Base-by-base conservation (phyloP, 2,329 filamentous ascomycete species). In the Aspergillus proliferans region DNA sequence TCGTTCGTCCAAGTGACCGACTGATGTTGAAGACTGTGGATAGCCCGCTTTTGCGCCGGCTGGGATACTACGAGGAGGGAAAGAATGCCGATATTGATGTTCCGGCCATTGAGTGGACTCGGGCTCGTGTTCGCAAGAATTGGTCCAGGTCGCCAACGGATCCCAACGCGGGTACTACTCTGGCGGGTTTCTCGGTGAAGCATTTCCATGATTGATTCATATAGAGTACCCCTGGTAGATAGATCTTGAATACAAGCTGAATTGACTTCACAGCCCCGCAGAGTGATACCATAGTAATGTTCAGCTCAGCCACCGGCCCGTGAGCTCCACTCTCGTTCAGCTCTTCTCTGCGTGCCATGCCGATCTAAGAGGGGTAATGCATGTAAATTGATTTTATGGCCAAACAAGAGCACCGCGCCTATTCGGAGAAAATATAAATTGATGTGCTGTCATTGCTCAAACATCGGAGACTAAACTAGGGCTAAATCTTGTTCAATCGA, bases 1-100 rank as follows among this genome's bases (percentile, higher is more conserved):
- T 74, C 58, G 73, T 76, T 0, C 70, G 77, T 22, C 73, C 57
- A 19, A 60, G 64, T 15, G 63, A 67, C 40, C 50, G 61, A 19
- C 52, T 63, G 24, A 56, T 62, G 14, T 46, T 70, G 43, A 54
- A 62, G 2, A 58, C 64, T 1, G 54, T 68, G 8, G 53, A 67
- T 48, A 62, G 55, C 8, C 59, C 58, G 1, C 53, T 65, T 18
- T 49, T 77, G 41, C 59, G 62, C 22, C 62, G 71, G 15, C 41
- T 60, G 24, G 65, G 66, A 6, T 18, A 57, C 43, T 49, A 48
- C n/a, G 53, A 53, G 40, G 47, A 51, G 8, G 48, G 45, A 10
- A 28, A 38, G 3, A 43, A 47, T 22, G 47, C 43, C 4, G 52
- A 54, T 10, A 40, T 46, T 9, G 50, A 54, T 43, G 48, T 58